These are phyloP conservation scores for Tillandsia fasciculata DNA, from an alignment of 176 grass and related monocot species.

Conservation along the genomic window DNA sequence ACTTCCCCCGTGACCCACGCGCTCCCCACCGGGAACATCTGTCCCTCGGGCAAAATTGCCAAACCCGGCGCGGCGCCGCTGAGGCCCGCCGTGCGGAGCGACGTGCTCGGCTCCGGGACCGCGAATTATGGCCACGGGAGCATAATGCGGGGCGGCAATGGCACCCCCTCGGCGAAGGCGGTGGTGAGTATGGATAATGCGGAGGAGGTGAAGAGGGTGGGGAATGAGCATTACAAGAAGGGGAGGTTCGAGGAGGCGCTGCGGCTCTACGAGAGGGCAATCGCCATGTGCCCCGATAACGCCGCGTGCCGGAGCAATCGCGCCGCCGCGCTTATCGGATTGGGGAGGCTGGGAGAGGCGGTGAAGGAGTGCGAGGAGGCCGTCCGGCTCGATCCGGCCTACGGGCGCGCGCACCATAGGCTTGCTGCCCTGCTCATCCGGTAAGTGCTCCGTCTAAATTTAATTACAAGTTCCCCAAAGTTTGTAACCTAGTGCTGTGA, in stretches of 20 bases:
- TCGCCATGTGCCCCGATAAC: slow-evolving; percentile 73
- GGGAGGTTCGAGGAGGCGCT: slow-evolving; percentile 68
- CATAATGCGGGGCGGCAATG: slow-evolving; percentile 51
- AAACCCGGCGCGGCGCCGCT: slow-evolving; percentile 35
- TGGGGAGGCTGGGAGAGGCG: slow-evolving; percentile 59
- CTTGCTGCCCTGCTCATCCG: slow-evolving; percentile 67
- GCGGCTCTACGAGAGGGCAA: slow-evolving; percentile 69
- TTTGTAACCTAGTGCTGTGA: slow-evolving; percentile 12
- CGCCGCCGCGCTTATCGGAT: slow-evolving; percentile 74
- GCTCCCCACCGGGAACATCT: slow-evolving; percentile 83
- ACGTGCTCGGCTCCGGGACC: slow-evolving; percentile 78
- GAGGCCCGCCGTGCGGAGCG: slow-evolving; percentile 30
- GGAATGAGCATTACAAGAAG: slow-evolving; percentile 84
- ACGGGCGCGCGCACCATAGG: slow-evolving; percentile 70
- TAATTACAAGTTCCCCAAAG: slow-evolving; percentile 18
- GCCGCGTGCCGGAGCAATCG: slow-evolving; percentile 72
- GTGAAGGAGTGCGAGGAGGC: slow-evolving; percentile 90
- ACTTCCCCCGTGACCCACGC: slow-evolving; percentile 62
- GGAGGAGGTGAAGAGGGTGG: slow-evolving; percentile 78
- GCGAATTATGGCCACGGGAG: slow-evolving; percentile 89
- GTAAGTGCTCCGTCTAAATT: slow-evolving; percentile 16
- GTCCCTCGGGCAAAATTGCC: slow-evolving; percentile 60
- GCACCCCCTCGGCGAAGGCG: slow-evolving; percentile 40
- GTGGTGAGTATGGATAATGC: slow-evolving; percentile 48
- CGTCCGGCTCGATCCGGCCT: slow-evolving; percentile 66